Evolutionary conservation across 1,139 yeast genomes (phyloP), one percentile per base, ranked within the genome.

Genomic region (Geotrichum bryndzae): DNA sequence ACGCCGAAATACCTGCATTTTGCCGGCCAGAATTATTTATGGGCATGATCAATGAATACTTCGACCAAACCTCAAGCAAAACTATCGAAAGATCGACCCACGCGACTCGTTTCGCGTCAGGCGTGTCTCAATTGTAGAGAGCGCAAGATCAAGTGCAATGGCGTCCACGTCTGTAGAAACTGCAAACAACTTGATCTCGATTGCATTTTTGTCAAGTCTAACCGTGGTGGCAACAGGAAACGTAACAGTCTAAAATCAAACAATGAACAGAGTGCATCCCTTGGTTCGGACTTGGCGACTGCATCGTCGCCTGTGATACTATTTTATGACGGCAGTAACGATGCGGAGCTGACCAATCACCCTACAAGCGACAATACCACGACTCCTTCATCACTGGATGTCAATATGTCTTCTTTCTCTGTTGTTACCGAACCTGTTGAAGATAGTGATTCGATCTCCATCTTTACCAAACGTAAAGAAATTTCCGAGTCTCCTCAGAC

Each of bases 61-160:
- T 18, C 33, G n/a, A 46, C 27, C 2, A 15, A 3, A 8, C n/a
- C 45, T 22, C 56, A 52, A 53, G 45, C 53, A 63, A 64, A 50
- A 61, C 61, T 29, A 2, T 18, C 5, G n/a, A 33, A 53, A 18
- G 35, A 51, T 23, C 22, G 23, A 8, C 61, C 67, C n/a, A 76
- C 75, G 60, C 71, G 82, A 41, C 71, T 77, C 1, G 88, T 84
- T 5, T 86, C 88, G 1, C 77, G 84, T 58, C 74, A 85, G 54
- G 88, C 88, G 0, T 84, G 88, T 69, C 74, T 84, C 22, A 78
- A 83, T 18, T 84, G 88, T 66, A 80, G 88, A 35, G 87, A 83
- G 65, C 83, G 83, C 74, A 84, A 84, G 68, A 79, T 84, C 66
- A 84, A 83, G 66, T 84, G 88, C 70, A 87, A 84, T 66, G 88